phyloP scores from a whole-genome alignment of 2,329 filamentous ascomycete species.

The Colletotrichum euphorbiae region DNA sequence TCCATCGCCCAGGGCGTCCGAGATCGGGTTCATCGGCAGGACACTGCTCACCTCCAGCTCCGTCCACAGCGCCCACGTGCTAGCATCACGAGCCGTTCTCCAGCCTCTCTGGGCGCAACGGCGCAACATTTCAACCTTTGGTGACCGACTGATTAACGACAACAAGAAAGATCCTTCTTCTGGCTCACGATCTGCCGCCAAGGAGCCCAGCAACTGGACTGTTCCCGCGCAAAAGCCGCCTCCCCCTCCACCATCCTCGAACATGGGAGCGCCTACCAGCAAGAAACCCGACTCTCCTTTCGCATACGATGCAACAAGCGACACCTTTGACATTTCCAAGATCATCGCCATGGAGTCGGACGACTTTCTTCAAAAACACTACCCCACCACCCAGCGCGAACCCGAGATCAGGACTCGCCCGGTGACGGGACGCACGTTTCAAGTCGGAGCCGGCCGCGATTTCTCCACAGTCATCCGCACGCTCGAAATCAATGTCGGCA shows the following conservation, averaged over 20 bases:
- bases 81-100: conserved; percentile 13
- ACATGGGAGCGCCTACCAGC: neutral
- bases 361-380: conserved; percentile 41
- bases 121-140: conserved; percentile 27
- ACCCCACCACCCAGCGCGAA: conserved; percentile 35
- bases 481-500: conserved; percentile 52
- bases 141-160: neutral
- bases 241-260: conserved; percentile 7
- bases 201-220: neutral
- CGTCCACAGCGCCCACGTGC: conserved; percentile 1
- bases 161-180: neutral
- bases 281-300: conserved; percentile 12
- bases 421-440: conserved; percentile 57
- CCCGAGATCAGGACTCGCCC: conserved; percentile 54
- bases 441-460: conserved; percentile 57
- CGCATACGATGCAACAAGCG: conserved; percentile 39
- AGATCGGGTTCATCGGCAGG: conserved; percentile 36
- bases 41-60: conserved; percentile 36
- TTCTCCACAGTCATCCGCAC: conserved; percentile 57
- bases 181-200: neutral
- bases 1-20: conserved; percentile 33
- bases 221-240: conserved; percentile 5
- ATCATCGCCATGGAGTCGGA: conserved; percentile 50
- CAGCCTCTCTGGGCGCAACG: conserved; percentile 24
- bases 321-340: conserved; percentile 48